Evolutionary conservation across 257 asterid genomes (phyloP).

Genomic region (Solanum chiquidenum): DNA sequence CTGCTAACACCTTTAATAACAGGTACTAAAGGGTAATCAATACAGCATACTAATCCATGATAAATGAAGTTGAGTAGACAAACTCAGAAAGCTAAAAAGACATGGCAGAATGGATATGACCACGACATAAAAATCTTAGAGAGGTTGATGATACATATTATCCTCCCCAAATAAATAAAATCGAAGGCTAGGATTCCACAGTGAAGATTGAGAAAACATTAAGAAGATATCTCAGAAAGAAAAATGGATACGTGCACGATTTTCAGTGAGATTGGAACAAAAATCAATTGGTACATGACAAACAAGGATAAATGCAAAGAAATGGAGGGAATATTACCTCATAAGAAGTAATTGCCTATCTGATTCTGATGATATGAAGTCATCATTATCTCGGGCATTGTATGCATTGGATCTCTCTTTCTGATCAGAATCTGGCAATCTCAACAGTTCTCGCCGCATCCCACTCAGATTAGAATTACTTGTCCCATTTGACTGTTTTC

Average conservation of each 20-base stretch:
- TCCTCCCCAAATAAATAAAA: background rate
- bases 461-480: slow-evolving; percentile 63
- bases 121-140: background rate
- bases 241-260: background rate
- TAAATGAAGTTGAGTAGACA: background rate
- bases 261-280: background rate
- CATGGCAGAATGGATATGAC: background rate
- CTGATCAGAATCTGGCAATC: slow-evolving; percentile 60
- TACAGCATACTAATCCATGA: background rate
- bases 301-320: background rate
- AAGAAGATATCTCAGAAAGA: background rate
- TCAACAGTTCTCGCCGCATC: slow-evolving; percentile 87
- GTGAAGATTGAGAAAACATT: background rate
- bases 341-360: slow-evolving; percentile 85
- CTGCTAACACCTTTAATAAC: background rate
- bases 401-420: slow-evolving; percentile 42
- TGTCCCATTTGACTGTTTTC: slow-evolving; percentile 48
- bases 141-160: background rate
- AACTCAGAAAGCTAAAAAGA: background rate
- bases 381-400: slow-evolving; percentile 47
- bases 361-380: slow-evolving; percentile 83
- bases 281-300: background rate
- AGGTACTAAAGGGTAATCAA: background rate
- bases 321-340: slow-evolving; percentile 29
- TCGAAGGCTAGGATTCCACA: background rate